Evolutionary conservation across 108 stramenopile species (phyloP).

Genomic region (Thalassiosira profunda): DNA sequence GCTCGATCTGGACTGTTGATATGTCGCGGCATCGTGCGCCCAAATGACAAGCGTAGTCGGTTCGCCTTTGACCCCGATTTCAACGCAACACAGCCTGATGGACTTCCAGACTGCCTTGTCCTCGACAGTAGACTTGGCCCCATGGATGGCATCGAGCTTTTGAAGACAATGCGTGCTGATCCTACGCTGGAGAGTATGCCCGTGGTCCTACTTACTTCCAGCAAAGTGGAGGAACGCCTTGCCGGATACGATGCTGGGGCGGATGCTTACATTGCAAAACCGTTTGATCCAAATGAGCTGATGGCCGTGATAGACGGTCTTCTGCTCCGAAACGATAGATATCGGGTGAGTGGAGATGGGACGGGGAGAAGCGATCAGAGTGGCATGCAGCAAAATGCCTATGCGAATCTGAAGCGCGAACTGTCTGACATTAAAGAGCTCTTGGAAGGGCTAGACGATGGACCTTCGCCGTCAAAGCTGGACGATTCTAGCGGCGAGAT

Average conservation of each 20-base stretch:
- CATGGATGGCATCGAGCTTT: constrained; percentile 80
- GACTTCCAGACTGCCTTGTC: constrained; percentile 37
- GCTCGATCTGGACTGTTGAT: constrained; percentile 59
- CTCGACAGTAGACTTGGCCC: constrained; percentile 52
- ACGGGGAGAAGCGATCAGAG: constrained; percentile 7
- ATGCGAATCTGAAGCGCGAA: constrained; percentile 2
- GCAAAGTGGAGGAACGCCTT: constrained; percentile 76
- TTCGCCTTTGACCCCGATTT: constrained; percentile 20
- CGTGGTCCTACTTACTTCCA: constrained; percentile 81
- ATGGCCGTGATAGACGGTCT: constrained; percentile 69
- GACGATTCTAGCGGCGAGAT: too few relatives aligned
- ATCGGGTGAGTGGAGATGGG: constrained; percentile 41
- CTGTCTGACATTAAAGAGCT: constrained; percentile 15
- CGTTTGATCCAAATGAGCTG: constrained; percentile 89
- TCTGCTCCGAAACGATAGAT: constrained; percentile 46
- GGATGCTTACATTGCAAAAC: constrained; percentile 89
- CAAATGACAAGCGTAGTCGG: constrained; percentile 10
- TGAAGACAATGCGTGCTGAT: constrained; percentile 64
- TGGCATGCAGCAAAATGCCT: too few relatives aligned
- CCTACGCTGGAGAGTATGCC: constrained; percentile 54
- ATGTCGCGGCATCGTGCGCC: constrained; percentile 33
- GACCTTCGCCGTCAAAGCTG: background rate
- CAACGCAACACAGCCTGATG: background rate
- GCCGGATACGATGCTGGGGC: constrained; percentile 81
- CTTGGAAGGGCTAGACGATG: constrained; percentile 10